Conservation (phyloP, 1,284 basidiomycete species). For the Moesziomyces globuligerus region DNA sequence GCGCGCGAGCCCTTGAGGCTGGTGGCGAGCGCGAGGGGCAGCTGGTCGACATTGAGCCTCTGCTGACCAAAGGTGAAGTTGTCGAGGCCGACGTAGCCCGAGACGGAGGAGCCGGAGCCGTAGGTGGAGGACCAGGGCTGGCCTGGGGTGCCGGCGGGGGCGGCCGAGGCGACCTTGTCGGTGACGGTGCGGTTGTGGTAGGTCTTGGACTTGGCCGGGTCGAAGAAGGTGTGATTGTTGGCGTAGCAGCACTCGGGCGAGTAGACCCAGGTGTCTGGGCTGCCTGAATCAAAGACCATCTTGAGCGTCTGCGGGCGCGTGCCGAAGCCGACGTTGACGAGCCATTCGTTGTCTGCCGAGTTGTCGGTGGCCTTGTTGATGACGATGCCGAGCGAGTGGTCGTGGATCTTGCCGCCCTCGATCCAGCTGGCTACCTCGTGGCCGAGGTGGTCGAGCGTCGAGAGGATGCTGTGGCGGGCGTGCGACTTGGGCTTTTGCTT, state of each 20-base stretch:
- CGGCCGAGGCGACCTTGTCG: constrained; percentile 18
- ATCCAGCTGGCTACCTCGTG: constrained; percentile 33
- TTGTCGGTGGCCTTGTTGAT: constrained; percentile 52
- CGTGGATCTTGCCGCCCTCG: constrained; percentile 33
- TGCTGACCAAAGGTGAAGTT: constrained; percentile 42
- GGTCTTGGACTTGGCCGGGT: constrained; percentile 39
- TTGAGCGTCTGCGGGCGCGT: constrained; percentile 37
- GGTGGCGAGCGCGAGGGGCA: constrained; percentile 47
- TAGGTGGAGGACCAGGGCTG: constrained; percentile 47
- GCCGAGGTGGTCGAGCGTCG: constrained; percentile 23
- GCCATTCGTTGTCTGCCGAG: constrained; percentile 55
- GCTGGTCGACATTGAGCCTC: constrained; percentile 26
- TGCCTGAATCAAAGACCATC: constrained; percentile 56
- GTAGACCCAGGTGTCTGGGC: constrained; percentile 54
- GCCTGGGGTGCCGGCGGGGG: constrained; percentile 29
- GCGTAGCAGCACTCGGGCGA: constrained; percentile 55
- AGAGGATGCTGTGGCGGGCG: constrained; percentile 7
- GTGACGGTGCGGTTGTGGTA: constrained; percentile 50
- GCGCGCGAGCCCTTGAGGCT: constrained; percentile 42
- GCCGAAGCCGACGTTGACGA: constrained; percentile 55
- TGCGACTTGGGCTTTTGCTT: constrained; percentile 6
- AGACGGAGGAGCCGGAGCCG: constrained; percentile 30
- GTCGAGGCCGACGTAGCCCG: constrained; percentile 56
- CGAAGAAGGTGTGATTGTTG: constrained; percentile 49
- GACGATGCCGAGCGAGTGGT: constrained; percentile 45